Conservation (phyloP, 2,329 filamentous ascomycete genomes). For the Dothistroma pini region DNA sequence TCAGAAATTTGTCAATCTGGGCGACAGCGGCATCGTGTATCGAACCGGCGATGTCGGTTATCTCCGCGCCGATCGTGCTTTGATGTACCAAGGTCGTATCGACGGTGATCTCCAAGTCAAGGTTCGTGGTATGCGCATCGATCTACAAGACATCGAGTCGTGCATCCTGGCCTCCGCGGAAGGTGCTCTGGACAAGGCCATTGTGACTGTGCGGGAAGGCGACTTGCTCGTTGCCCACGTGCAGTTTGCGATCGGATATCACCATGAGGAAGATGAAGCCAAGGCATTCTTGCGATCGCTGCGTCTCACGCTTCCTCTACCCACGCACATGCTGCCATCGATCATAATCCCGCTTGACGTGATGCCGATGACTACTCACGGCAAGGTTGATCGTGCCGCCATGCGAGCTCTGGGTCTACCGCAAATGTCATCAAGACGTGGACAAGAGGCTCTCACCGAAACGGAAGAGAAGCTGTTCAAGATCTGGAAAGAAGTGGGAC, state of each 20-base stretch:
- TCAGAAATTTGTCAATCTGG: background rate
- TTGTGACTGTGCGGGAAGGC: constrained; percentile 18
- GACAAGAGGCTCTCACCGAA: background rate
- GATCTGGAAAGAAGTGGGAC: background rate
- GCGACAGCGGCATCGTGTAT: constrained; percentile 28
- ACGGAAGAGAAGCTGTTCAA: background rate
- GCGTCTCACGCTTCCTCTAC: background rate
- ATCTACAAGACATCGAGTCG: constrained; percentile 45
- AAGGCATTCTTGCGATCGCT: background rate
- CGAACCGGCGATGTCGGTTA: constrained; percentile 40
- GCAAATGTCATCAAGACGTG: no score
- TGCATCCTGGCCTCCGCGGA: constrained; percentile 26
- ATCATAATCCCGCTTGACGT: background rate
- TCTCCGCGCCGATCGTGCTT: constrained; percentile 33
- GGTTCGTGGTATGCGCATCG: constrained; percentile 44
- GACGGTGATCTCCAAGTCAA: constrained; percentile 47
- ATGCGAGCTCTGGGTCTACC: background rate
- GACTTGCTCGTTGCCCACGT: constrained; percentile 37
- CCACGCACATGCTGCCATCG: constrained; percentile 11
- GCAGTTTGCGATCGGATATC: background rate
- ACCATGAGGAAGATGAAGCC: background rate
- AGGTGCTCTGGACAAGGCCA: constrained; percentile 27
- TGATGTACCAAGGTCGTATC: constrained; percentile 39
- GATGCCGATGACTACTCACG: constrained; percentile 7
- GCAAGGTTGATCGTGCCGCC: background rate